Evolutionary conservation across 139 green algal species (phyloP), one percentile per base, ranked within the genome.

Genomic region (Zygnema cylindricum): DNA sequence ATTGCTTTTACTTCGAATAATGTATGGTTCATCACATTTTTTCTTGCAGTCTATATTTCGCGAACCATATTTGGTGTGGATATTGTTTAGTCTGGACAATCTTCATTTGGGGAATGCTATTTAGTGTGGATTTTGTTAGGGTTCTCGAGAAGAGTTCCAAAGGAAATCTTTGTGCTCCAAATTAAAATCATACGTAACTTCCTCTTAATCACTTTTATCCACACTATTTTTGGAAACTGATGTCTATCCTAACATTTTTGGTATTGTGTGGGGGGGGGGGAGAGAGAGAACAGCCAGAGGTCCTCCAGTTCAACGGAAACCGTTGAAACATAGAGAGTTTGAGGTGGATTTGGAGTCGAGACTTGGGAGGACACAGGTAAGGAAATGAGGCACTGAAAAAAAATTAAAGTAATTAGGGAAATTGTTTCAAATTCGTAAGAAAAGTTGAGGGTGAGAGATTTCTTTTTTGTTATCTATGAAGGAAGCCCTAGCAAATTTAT

Each of bases 281-380:
- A 30, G 33, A 22, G 33, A 38, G 82, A 49, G 11, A 25, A 22
- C n/a, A 88, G 75, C 22, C 22, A 87, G 69, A 75, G 75, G 11
- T 16, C 85, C 86, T 23, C 38, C 86, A 21, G 83, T 91, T 32
- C 86, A 90, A 54, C 82, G 86, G 30, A 63, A 55, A 54, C 86
- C 86, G 1, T 39, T 91, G 82, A 89, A 91, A 54, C 86, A 87
- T 35, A 1, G 86, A 7, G 86, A 89, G 11, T 83, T 75, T 83
- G 30, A 83, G 30, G 86, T 91, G 39, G 82, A 91, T 39, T 69
- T 91, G 0, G 39, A 40, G 42, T 90, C 81, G 36, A n/a, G 49
- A 35, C 42, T 91, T 11, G 86, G 86, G 33, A 73, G 79, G 22
- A 91, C 86, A 2, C 86, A 91, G 86, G 86, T 91, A 22, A n/a